Percentiles rank a stretch among this genome's conserved stretches.
phyloP scores from a whole-genome alignment of 257 asterid species.

The Jasminum sambac region DNA sequence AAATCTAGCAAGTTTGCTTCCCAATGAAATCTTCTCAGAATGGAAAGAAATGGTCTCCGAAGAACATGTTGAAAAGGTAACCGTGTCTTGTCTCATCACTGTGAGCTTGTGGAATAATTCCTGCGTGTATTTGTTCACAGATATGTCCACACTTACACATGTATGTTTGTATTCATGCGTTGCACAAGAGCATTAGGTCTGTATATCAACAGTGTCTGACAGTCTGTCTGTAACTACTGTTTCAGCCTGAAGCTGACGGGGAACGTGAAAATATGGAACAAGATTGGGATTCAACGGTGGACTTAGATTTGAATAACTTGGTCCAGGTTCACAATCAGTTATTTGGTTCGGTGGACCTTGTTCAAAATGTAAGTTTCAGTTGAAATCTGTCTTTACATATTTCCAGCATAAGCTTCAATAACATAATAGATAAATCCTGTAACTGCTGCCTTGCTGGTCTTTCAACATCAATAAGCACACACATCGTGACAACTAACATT shows the following conservation, averaged over 20 bases:
- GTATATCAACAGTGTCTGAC: slow-evolving; percentile 3
- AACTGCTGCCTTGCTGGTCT: not conserved
- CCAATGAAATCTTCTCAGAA: slow-evolving; percentile 59
- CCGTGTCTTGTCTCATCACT: not conserved
- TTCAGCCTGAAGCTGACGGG: slow-evolving; percentile 44
- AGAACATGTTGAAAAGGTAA: slow-evolving; percentile 61
- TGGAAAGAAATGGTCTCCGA: slow-evolving; percentile 76
- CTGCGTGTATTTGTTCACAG: not conserved
- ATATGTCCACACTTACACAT: not conserved
- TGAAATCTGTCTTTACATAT: not conserved
- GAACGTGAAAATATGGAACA: slow-evolving; percentile 51
- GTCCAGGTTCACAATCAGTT: slow-evolving; percentile 69
- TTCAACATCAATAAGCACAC: not conserved
- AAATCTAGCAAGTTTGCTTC: slow-evolving; percentile 47
- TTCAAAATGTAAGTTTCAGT: slow-evolving; percentile 46
- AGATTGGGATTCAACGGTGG: slow-evolving; percentile 63
- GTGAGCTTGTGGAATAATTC: not conserved
- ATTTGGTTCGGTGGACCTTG: slow-evolving; percentile 78
- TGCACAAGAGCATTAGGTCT: not conserved
- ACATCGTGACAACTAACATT: not conserved
- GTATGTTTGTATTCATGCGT: slow-evolving; percentile 3
- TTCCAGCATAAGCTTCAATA: not conserved
- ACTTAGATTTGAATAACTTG: slow-evolving; percentile 53
- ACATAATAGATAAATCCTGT: not conserved
- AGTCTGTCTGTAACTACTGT: not conserved